phyloP scores from a whole-genome alignment of 768 basidiomycete species.

The Naganishia vaughanmartiniae region DNA sequence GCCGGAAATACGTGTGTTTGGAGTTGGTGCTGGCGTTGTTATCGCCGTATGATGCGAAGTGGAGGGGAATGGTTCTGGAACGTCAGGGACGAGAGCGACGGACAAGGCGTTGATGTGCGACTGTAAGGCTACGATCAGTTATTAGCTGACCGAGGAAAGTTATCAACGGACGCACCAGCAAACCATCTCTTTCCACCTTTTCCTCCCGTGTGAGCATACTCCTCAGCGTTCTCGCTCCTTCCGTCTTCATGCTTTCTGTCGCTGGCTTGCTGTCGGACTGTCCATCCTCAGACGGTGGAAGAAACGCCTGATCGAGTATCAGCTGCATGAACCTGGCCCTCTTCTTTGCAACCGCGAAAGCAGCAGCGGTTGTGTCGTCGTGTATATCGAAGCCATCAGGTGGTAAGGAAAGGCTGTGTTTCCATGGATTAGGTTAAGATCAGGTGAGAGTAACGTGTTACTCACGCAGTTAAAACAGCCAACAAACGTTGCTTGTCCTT shows the following conservation, averaged over 20 bases:
- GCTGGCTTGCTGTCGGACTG: not conserved
- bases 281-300: not conserved
- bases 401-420: constrained; percentile 2
- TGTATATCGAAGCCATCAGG: not conserved
- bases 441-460: not conserved
- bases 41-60: not conserved
- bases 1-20: constrained; percentile 3
- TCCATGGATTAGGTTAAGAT: not conserved
- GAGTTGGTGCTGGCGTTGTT: not conserved
- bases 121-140: not conserved
- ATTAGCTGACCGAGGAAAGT: not conserved
- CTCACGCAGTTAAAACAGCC: constrained; percentile 13
- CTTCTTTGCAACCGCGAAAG: not conserved
- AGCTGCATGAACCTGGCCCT: constrained; percentile 3
- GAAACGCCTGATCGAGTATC: constrained; percentile 19
- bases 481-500: constrained; percentile 10
- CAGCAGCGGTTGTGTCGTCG: not conserved
- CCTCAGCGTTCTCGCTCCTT: not conserved
- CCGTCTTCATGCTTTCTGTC: not conserved
- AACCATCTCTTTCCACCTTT: not conserved
- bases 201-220: not conserved
- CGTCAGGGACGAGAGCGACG: not conserved
- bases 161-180: not conserved
- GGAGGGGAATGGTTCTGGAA: not conserved
- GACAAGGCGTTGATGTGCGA: constrained; percentile 1